These are phyloP conservation scores for Saccharomyces hybrid DNA, from an alignment of 1,139 yeast genomes.

Conservation along the genomic window DNA sequence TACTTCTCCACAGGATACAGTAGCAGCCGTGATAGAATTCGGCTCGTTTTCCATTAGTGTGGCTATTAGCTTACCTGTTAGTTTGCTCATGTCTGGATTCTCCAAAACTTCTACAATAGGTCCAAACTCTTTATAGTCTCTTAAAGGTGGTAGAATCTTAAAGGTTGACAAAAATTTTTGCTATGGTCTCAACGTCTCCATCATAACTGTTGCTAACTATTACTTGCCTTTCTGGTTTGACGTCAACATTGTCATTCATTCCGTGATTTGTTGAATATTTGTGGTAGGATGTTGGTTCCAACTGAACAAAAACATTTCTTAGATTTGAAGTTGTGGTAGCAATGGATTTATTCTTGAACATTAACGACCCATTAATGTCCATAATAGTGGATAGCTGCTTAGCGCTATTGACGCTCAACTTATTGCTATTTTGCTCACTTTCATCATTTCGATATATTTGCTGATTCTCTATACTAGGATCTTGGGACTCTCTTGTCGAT, in stretches of 20 bases:
- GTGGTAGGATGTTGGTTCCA: slow-evolving; percentile 33
- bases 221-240: slow-evolving; percentile 12
- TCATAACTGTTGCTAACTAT: slow-evolving; percentile 46
- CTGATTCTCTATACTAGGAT: not conserved
- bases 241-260: not conserved
- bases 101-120: slow-evolving; percentile 14
- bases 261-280: slow-evolving; percentile 5
- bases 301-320: slow-evolving; percentile 57
- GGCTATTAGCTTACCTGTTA: slow-evolving; percentile 48
- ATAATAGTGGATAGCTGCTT: slow-evolving; percentile 11
- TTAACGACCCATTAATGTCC: slow-evolving; percentile 30
- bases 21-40: slow-evolving; percentile 47
- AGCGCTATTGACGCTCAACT: not conserved
- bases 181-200: slow-evolving; percentile 60
- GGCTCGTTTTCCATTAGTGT: slow-evolving; percentile 49
- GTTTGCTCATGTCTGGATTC: slow-evolving; percentile 28
- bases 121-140: slow-evolving; percentile 70
- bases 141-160: slow-evolving; percentile 48
- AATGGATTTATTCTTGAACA: slow-evolving; percentile 33
- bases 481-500: not conserved
- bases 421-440: not conserved
- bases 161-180: slow-evolving; percentile 49
- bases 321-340: slow-evolving; percentile 53
- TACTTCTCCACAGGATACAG: slow-evolving; percentile 50
- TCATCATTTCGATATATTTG: slow-evolving; percentile 2